Conservation (phyloP, 2,329 filamentous ascomycete genomes). For the Stachybotrys elegans region DNA sequence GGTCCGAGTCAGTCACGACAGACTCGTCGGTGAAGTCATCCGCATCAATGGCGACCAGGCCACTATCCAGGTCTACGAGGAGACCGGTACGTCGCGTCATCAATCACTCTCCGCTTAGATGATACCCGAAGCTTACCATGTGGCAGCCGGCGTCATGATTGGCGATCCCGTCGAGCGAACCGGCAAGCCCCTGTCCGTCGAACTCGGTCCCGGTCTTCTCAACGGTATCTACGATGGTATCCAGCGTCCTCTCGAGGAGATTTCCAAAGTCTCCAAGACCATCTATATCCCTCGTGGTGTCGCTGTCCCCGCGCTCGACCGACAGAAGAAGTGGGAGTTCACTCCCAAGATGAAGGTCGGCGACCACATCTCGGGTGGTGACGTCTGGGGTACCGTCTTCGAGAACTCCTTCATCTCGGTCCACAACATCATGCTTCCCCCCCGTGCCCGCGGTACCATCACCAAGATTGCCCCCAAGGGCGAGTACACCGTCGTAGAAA, state of each 20-base stretch:
- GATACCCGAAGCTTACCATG: slow-evolving; percentile 12
- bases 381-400: slow-evolving; percentile 90
- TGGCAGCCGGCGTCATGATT: slow-evolving; percentile 81
- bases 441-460: slow-evolving; percentile 84
- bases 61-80: slow-evolving; percentile 98
- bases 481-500: slow-evolving; percentile 88
- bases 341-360: slow-evolving; percentile 88
- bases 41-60: slow-evolving; percentile 93
- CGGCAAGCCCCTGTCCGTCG: slow-evolving; percentile 93
- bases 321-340: slow-evolving; percentile 94
- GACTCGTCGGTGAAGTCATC: slow-evolving; percentile 95
- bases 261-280: slow-evolving; percentile 70
- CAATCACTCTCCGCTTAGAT: slow-evolving; percentile 4
- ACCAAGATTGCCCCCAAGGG: slow-evolving; percentile 86
- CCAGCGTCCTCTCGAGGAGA: slow-evolving; percentile 85
- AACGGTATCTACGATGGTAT: slow-evolving; percentile 99
- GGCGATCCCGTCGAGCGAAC: slow-evolving; percentile 89
- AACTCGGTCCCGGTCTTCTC: slow-evolving; percentile 93
- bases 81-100: slow-evolving; percentile 65
- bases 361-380: slow-evolving; percentile 93
- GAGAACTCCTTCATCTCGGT: slow-evolving; percentile 94
- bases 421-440: slow-evolving; percentile 90
- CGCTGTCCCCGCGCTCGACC: slow-evolving; percentile 78
- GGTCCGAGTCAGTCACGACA: slow-evolving; percentile 89
- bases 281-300: slow-evolving; percentile 99